Base-by-base conservation (phyloP, 164 flowering plant genomes). In the Taxillus chinensis region DNA sequence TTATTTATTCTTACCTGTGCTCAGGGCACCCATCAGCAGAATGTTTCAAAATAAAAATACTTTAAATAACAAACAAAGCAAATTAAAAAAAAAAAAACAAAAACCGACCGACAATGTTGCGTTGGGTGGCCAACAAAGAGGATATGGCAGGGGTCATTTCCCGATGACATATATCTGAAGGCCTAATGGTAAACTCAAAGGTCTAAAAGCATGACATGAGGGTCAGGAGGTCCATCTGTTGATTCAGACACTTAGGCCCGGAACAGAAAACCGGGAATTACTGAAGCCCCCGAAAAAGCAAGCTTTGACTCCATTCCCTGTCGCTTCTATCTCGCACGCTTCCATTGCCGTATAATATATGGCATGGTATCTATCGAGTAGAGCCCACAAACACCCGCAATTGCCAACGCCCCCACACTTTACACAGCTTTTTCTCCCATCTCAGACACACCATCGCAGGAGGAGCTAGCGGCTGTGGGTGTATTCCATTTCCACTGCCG, bases 241-340 rank as follows among this genome's bases (percentile, higher is more conserved):
- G 65, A 68, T 66, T 69, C 57, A 70, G 66, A 70, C 64, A 40
- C 59, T 54, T 74, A 59, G 58, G 14, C 60, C 69, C 61, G 45
- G 70, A 68, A 71, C 65, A 69, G 71, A 68, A 70, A 51, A 64
- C 70, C 58, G 51, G 71, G 70, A 76, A 79, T 76, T 70, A 79
- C 74, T 76, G 76, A 68, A 68, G n/a, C n/a, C n/a, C 45, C 58
- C 50, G 60, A 65, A 63, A 48, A 51, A 67, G 70, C 57, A 52
- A 64, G 62, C 77, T 71, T 75, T 74, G 74, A 70, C 71, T 72
- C 68, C 60, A 12, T 41, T 45, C 60, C 58, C 38, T 43, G 52
- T 55, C 51, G 41, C 62, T 14, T 55, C 12, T 46, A 3, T 60
- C 67, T 55, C 70, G 65, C 59, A 39, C 74, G 45, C 58, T 37